Evolutionary conservation across 345 rosid species (phyloP), one percentile per base, ranked within the genome.

Genomic region (Arabis alpina): DNA sequence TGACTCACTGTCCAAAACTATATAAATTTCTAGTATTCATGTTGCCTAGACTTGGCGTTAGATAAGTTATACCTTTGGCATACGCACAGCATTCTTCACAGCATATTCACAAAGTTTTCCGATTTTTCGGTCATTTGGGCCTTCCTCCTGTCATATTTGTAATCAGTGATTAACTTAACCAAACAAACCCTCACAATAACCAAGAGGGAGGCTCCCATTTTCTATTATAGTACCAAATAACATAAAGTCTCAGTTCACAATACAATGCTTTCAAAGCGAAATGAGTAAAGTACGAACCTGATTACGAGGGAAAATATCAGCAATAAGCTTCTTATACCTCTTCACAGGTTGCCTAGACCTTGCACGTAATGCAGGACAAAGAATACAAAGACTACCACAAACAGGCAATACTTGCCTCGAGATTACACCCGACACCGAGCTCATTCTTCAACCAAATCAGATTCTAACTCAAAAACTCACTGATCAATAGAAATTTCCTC

Each of bases 261-360:
- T 5, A 57, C 27, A 65, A 56, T 3, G 39, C 51, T 19, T 36
- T 48, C 14, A 30, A 66, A 41, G 23, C 23, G 23, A 19, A 19
- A 19, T 19, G 23, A 19, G 23, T 19, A 19, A 19, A 19, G 23
- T 19, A 19, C 79, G 34, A 79, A 95, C 99, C 98, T 83, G 93
- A 71, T 79, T 75, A 63, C 81, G 84, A 36, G 98, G 99, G 74
- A 95, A 95, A 58, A 92, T 88, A 54, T 88, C 86, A 1, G 97
- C 74, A 65, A 95, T 84, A 74, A 95, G 93, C 86, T 95, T 90
- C 97, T 92, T 92, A 80, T 92, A 95, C 80, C 99, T 82, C 92
- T 87, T 95, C 63, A 95, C 90, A 44, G 96, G 98, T 80, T 95
- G 99, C 70, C 97, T 85, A 60, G 99, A 95, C 84, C 99, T 83